Evolutionary conservation across 352 stramenopile species (phyloP).

Genomic region (Pythium guiyangense): DNA sequence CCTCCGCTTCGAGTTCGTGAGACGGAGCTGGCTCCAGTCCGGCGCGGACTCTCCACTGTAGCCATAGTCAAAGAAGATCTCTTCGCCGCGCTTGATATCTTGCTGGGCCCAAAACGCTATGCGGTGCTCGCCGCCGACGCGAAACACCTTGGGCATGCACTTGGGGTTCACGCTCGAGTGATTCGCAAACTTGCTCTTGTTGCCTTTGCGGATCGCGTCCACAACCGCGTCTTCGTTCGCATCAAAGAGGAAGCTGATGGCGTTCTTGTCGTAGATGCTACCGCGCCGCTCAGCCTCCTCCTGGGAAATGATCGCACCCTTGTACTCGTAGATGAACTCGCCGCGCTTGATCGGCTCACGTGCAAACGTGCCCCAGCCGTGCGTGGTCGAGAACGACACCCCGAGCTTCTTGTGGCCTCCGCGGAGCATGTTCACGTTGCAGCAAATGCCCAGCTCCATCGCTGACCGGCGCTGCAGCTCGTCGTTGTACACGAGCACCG

Average conservation of each 20-base stretch:
- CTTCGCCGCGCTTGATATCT: constrained; percentile 82
- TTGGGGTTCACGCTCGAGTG: constrained; percentile 70
- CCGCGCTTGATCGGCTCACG: constrained; percentile 53
- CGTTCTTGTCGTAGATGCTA: constrained; percentile 84
- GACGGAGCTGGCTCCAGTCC: constrained; percentile 59
- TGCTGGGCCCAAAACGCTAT: constrained; percentile 91
- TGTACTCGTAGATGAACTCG: constrained; percentile 74
- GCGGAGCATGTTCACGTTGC: constrained; percentile 61
- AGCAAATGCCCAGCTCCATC: constrained; percentile 55
- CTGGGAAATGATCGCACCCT: constrained; percentile 56
- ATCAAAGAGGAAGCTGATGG: constrained; percentile 91
- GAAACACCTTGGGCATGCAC: constrained; percentile 74
- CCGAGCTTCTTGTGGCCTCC: constrained; percentile 57
- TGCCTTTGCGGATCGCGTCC: constrained; percentile 90
- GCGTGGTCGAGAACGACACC: constrained; percentile 51
- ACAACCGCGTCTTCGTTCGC: constrained; percentile 86
- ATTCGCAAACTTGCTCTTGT: constrained; percentile 92
- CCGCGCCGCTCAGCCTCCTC: constrained; percentile 71
- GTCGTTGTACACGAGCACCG: constrained; percentile 35
- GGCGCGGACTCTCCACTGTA: constrained; percentile 56
- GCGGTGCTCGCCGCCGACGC: constrained; percentile 79
- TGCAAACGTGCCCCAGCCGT: constrained; percentile 64
- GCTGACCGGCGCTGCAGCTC: constrained; percentile 19
- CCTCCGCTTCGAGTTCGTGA: constrained; percentile 18
- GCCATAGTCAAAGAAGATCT: constrained; percentile 70